A percentile compares a stretch with the other conserved stretches of the same genome.
Evolutionary conservation across 2,329 filamentous ascomycete genomes (phyloP).

Genomic region (Botrytis pseudocinerea): DNA sequence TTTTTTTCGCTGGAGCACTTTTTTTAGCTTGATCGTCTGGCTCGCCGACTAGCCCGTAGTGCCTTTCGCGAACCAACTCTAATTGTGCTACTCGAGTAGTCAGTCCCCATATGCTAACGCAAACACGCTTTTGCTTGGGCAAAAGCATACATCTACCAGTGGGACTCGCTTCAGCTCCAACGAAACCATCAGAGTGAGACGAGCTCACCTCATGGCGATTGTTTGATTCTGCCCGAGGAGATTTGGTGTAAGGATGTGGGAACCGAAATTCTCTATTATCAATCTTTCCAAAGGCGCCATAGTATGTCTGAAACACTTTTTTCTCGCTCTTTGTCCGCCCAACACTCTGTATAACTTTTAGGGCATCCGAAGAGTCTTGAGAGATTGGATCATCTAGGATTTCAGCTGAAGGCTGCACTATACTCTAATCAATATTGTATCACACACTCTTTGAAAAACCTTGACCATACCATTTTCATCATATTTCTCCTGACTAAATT

Average conservation of each 20-base stretch:
- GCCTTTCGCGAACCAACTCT: conserved; percentile 26
- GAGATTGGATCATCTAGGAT: conserved; percentile 35
- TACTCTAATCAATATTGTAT: neutral
- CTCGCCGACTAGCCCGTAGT: neutral
- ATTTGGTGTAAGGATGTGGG: conserved; percentile 23
- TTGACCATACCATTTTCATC: conserved; percentile 10
- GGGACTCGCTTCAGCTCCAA: conserved; percentile 33
- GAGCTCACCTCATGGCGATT: neutral
- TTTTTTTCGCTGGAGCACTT: too few relatives aligned
- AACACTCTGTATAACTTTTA: neutral
- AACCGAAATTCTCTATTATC: conserved; percentile 31
- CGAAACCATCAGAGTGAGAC: conserved; percentile 36
- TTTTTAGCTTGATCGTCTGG: neutral
- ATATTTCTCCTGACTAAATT: conserved; percentile 20
- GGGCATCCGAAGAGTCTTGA: conserved; percentile 22
- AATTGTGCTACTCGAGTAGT: conserved; percentile 22
- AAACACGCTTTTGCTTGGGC: conserved; percentile 1
- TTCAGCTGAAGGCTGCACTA: conserved; percentile 26
- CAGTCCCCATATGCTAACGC: conserved; percentile 1
- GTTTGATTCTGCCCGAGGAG: neutral
- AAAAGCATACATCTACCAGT: conserved; percentile 34
- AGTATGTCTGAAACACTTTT: neutral
- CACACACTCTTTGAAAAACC: neutral
- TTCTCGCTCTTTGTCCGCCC: neutral
- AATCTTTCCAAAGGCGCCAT: conserved; percentile 21